A percentile compares a stretch with the other conserved stretches of the same genome.
Evolutionary conservation across 2,329 filamentous ascomycete species (phyloP).

Genomic region (Alternaria conjuncta): DNA sequence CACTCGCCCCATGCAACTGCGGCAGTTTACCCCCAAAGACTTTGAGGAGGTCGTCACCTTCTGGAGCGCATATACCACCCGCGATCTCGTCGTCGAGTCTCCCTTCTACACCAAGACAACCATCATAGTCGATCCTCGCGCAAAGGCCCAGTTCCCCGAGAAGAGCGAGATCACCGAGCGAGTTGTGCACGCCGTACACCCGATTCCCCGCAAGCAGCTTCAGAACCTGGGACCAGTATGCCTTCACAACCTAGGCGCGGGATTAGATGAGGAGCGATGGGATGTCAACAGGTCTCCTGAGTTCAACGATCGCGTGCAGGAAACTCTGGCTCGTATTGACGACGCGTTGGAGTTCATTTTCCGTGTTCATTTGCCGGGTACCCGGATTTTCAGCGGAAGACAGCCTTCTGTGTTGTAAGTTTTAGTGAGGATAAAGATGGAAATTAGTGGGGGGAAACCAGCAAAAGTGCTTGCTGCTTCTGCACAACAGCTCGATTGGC

Average conservation of each 20-base stretch:
- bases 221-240: not conserved
- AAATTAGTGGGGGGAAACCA: not conserved
- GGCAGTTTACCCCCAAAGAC: not conserved
- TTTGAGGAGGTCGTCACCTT: not conserved
- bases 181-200: not conserved
- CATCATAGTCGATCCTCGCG: not conserved
- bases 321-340: not conserved
- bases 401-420: not conserved
- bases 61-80: not conserved
- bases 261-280: not conserved
- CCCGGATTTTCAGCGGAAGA: not conserved
- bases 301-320: not conserved
- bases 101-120: not conserved
- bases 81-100: not conserved
- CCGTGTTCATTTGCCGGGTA: not conserved
- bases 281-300: not conserved
- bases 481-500: not conserved
- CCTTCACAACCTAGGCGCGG: not conserved
- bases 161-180: not conserved
- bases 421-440: not conserved
- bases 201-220: not conserved
- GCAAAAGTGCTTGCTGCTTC: not conserved
- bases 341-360: not conserved
- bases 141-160: not conserved
- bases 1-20: not conserved